A percentile compares a stretch with the other conserved stretches of the same genome.
These are phyloP conservation scores for Potentilla sterilis DNA, from an alignment of 306 rosid species.

Conservation along the genomic window DNA sequence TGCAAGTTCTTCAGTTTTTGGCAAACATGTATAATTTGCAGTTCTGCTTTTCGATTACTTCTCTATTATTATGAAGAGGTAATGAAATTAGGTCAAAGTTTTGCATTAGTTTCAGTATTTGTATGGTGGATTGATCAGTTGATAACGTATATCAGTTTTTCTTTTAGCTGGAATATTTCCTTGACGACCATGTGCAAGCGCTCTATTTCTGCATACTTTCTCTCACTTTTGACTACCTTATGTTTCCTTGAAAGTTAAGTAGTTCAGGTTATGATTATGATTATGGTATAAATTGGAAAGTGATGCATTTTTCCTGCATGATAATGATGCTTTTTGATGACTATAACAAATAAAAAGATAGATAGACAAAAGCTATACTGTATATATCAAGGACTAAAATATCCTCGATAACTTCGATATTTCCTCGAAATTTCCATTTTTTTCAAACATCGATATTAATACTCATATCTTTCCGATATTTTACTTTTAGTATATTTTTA, in stretches of 20 bases:
- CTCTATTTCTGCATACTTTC: not conserved
- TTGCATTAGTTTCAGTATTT: not conserved
- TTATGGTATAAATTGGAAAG: too few species aligned
- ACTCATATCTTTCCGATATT: too few species aligned
- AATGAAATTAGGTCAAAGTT: not conserved
- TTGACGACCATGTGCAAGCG: not conserved
- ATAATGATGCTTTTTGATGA: too few species aligned
- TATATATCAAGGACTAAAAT: too few species aligned
- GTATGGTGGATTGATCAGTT: not conserved
- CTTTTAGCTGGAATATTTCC: not conserved
- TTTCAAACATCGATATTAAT: too few species aligned
- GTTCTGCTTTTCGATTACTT: not conserved
- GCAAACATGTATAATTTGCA: not conserved
- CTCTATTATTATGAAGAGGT: not conserved
- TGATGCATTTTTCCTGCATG: too few species aligned
- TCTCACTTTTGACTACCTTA: not conserved
- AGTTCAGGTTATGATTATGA: too few species aligned
- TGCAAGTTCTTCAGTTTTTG: not conserved
- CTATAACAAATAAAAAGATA: too few species aligned
- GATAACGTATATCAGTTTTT: not conserved
- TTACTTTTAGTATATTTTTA: too few species aligned
- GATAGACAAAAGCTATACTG: too few species aligned
- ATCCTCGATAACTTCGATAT: too few species aligned
- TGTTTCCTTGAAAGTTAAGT: not conserved
- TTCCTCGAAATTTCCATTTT: too few species aligned